phyloP scores from a whole-genome alignment of 805 yeast genomes.

The Maudiozyma bulderi region DNA sequence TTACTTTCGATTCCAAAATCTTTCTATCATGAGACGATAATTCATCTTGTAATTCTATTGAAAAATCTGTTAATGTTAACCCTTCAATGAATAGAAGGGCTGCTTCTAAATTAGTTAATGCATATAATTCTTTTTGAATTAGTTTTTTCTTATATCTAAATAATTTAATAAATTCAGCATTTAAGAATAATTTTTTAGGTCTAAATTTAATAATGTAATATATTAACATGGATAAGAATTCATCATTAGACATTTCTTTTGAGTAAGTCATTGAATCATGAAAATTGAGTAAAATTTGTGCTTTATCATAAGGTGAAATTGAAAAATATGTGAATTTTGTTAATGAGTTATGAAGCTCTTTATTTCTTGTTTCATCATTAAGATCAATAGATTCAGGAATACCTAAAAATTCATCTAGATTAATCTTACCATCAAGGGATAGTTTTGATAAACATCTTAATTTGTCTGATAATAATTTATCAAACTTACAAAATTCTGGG shows the following conservation, averaged over 20 bases:
- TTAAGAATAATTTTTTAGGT: slow-evolving; percentile 21
- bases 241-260: slow-evolving; percentile 25
- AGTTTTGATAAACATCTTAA: slow-evolving; percentile 14
- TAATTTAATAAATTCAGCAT: slow-evolving; percentile 23
- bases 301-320: slow-evolving; percentile 26
- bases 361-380: slow-evolving; percentile 5
- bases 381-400: slow-evolving; percentile 10
- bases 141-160: slow-evolving; percentile 27
- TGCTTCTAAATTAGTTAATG: slow-evolving; percentile 28
- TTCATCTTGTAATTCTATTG: slow-evolving; percentile 13
- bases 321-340: slow-evolving; percentile 15
- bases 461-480: slow-evolving; percentile 18
- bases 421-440: slow-evolving; percentile 13
- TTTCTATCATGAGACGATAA: slow-evolving; percentile 9
- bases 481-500: slow-evolving; percentile 25
- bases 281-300: slow-evolving; percentile 15
- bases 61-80: slow-evolving; percentile 17
- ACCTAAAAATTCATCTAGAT: slow-evolving; percentile 20
- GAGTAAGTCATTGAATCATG: slow-evolving; percentile 22
- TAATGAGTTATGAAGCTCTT: slow-evolving; percentile 12
- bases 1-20: slow-evolving; percentile 13
- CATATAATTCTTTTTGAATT: slow-evolving; percentile 27
- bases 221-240: slow-evolving; percentile 24
- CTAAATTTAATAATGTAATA: slow-evolving; percentile 19
- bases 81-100: slow-evolving; percentile 28